Percentiles rank a stretch among this genome's conserved stretches.
phyloP scores from a whole-genome alignment of 805 yeast genomes.

The Brettanomyces naardenensis region DNA sequence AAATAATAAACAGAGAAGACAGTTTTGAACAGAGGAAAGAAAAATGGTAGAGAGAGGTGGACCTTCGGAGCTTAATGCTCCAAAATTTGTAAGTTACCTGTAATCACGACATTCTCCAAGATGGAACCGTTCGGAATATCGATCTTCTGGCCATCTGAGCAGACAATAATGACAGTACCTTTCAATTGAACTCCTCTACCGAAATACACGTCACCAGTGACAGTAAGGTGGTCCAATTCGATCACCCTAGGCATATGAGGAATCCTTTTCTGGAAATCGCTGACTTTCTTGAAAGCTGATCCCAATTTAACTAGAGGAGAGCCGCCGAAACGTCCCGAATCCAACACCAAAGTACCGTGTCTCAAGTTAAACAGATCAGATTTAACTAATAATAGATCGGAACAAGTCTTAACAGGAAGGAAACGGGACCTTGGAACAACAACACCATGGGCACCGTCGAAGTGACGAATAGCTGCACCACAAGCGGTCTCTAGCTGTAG shows the following conservation, averaged over 20 bases:
- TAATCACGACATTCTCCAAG: constrained; percentile 92
- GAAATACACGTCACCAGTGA: constrained; percentile 89
- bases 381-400: constrained; percentile 89
- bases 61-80: constrained; percentile 61
- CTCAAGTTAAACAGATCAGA: constrained; percentile 86
- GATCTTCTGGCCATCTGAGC: constrained; percentile 93
- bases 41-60: constrained; percentile 1
- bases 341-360: constrained; percentile 84
- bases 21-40: constrained; percentile 1
- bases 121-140: constrained; percentile 96
- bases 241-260: constrained; percentile 94
- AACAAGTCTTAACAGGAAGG: constrained; percentile 96
- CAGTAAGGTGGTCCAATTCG: constrained; percentile 94
- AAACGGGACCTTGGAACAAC: constrained; percentile 97
- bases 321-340: constrained; percentile 81
- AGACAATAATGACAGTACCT: constrained; percentile 96
- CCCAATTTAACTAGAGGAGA: constrained; percentile 95
- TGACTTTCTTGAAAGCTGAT: constrained; percentile 92
- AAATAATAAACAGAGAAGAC: not conserved
- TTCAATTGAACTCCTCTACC: constrained; percentile 87
- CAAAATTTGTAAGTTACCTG: constrained; percentile 91
- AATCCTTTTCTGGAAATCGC: constrained; percentile 81
- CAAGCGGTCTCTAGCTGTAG: constrained; percentile 97
- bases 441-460: constrained; percentile 92
- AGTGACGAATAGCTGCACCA: constrained; percentile 98